Evolutionary conservation across 1,284 basidiomycete species (phyloP).

Genomic region (Irpex sp.): DNA sequence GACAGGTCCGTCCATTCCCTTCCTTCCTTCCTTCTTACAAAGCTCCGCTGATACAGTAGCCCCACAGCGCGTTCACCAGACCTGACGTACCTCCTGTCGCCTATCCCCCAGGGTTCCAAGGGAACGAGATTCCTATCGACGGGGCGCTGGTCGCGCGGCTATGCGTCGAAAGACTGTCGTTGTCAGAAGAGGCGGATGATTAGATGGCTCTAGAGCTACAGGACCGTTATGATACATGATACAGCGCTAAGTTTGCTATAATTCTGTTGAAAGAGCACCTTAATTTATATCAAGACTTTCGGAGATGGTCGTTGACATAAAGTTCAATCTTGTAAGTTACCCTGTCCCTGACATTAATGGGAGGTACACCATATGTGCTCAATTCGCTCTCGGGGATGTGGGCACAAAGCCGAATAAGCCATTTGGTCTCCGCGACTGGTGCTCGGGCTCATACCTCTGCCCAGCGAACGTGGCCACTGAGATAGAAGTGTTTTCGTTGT

Average conservation of each 20-base stretch:
- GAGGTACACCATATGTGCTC: not conserved
- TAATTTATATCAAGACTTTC: not conserved
- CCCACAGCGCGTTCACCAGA: constrained; percentile 39
- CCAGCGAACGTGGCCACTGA: too few relatives aligned
- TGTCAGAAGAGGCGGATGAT: constrained; percentile 38
- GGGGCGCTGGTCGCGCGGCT: constrained; percentile 37
- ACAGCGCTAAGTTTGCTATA: constrained; percentile 2
- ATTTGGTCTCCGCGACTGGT: not conserved
- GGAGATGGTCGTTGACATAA: not conserved
- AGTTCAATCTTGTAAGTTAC: too few relatives aligned
- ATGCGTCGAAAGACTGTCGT: constrained; percentile 32
- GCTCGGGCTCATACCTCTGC: not conserved
- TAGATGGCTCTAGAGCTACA: constrained; percentile 14
- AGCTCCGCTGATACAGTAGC: not conserved
- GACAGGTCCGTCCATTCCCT: constrained; percentile 35
- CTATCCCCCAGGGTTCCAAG: constrained; percentile 57
- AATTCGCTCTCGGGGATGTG: not conserved
- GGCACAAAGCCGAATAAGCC: not conserved
- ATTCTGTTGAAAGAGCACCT: not conserved
- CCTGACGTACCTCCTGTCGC: constrained; percentile 44
- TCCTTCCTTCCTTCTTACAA: not conserved
- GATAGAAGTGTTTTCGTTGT: too few relatives aligned
- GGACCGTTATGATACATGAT: not conserved
- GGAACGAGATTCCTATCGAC: constrained; percentile 53
- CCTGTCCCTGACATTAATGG: too few relatives aligned